A percentile compares a stretch with the other conserved stretches of the same genome.
Conservation (phyloP, 1,139 yeast genomes). For the Saccharomyces hybrid region DNA sequence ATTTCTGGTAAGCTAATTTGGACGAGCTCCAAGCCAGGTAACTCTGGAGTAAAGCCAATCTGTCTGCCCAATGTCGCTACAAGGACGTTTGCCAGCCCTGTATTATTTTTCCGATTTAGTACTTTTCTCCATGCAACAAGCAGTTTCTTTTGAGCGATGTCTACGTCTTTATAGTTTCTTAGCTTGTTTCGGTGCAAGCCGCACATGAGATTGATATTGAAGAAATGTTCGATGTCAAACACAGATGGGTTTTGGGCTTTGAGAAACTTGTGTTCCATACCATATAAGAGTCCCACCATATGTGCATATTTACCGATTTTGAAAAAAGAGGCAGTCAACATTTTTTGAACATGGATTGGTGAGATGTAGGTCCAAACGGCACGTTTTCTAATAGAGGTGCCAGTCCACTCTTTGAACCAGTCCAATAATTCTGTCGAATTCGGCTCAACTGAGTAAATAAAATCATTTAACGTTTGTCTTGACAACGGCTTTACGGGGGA, state of each 20-base stretch:
- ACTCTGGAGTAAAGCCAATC: constrained; percentile 8
- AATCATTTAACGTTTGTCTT: constrained; percentile 28
- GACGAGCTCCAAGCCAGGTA: neutral
- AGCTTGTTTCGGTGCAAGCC: constrained; percentile 22
- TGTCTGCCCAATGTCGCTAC: constrained; percentile 18
- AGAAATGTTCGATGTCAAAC: constrained; percentile 25
- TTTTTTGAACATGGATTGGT: constrained; percentile 28
- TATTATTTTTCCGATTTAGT: constrained; percentile 12
- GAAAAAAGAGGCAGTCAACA: constrained; percentile 28
- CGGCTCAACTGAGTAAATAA: constrained; percentile 29
- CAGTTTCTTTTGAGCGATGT: constrained; percentile 17
- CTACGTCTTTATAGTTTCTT: constrained; percentile 12
- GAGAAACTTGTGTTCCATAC: constrained; percentile 13
- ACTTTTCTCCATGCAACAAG: constrained; percentile 19
- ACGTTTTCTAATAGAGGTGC: constrained; percentile 20
- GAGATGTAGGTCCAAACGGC: constrained; percentile 26
- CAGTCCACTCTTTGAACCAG: constrained; percentile 29
- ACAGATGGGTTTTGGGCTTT: constrained; percentile 16
- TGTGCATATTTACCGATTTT: constrained; percentile 20
- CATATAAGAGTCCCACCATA: constrained; percentile 17
- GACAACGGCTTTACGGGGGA: constrained; percentile 35
- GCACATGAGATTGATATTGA: constrained; percentile 24
- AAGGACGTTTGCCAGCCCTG: constrained; percentile 23
- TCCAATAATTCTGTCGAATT: constrained; percentile 32
- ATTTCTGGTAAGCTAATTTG: constrained; percentile 11